A percentile compares a stretch with the other conserved stretches of the same genome.
Evolutionary conservation across 257 asterid species (phyloP).

Genomic region (Misopates orontium): DNA sequence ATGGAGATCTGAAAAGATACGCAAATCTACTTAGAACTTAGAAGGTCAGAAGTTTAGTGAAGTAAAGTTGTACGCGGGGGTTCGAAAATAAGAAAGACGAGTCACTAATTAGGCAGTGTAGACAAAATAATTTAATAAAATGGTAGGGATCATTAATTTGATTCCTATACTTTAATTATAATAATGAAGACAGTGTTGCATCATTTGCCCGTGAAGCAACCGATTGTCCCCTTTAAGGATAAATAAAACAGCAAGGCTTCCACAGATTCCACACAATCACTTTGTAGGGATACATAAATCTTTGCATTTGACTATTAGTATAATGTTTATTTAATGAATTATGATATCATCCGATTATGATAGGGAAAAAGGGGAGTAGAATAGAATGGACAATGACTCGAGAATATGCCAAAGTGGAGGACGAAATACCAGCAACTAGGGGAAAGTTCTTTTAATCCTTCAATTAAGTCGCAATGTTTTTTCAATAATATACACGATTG

Average conservation of each 20-base stretch:
- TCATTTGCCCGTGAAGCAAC: conserved; percentile 20
- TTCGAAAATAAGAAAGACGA: too few relatives aligned
- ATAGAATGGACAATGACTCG: conserved; percentile 17
- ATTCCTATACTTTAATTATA: conserved; percentile 8
- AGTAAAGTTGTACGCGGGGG: too few relatives aligned
- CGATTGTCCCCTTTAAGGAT: conserved; percentile 28
- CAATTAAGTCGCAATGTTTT: background rate
- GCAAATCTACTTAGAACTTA: too few relatives aligned
- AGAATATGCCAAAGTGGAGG: conserved; percentile 5
- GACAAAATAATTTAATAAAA: too few relatives aligned
- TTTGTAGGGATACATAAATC: background rate
- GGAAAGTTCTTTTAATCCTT: background rate
- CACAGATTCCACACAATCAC: conserved; percentile 18
- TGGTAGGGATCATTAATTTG: conserved; percentile 1
- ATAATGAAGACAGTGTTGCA: conserved; percentile 20
- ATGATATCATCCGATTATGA: conserved; percentile 22
- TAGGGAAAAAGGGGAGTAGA: background rate
- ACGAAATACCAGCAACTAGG: background rate
- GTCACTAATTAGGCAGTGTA: too few relatives aligned
- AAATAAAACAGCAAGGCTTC: background rate
- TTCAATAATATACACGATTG: too few relatives aligned
- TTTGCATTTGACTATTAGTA: background rate
- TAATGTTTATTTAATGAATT: background rate
- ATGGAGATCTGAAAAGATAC: too few relatives aligned
- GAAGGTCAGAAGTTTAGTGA: too few relatives aligned